Conservation (phyloP, 371 early-diverging fungal genomes). For the Nematocida minor region DNA sequence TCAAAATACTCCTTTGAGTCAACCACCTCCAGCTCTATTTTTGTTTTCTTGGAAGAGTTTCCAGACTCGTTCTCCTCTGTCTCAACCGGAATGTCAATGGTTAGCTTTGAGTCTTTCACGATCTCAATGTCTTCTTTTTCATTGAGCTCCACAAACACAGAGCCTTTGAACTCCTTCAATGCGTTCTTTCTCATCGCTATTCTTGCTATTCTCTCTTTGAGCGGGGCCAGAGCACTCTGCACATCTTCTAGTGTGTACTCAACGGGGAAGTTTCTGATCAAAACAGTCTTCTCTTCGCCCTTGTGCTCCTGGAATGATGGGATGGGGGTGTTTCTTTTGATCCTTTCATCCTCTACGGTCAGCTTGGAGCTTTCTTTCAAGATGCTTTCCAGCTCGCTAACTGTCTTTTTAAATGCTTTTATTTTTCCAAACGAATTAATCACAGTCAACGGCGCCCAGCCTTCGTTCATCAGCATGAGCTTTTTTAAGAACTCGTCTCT, state of each 20-base stretch:
- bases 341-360: slow-evolving; percentile 34
- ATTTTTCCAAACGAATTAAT: slow-evolving; percentile 61
- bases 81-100: slow-evolving; percentile 14
- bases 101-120: background rate
- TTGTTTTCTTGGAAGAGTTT: slow-evolving; percentile 7
- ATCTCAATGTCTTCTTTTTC: slow-evolving; percentile 53
- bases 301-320: slow-evolving; percentile 53
- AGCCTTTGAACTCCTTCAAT: slow-evolving; percentile 58
- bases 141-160: slow-evolving; percentile 59
- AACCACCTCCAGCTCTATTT: background rate
- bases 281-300: slow-evolving; percentile 37
- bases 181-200: slow-evolving; percentile 59
- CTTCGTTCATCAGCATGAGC: slow-evolving; percentile 49
- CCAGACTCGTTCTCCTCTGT: slow-evolving; percentile 7
- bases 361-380: slow-evolving; percentile 49
- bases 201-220: background rate
- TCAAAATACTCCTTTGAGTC: background rate
- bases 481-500: slow-evolving; percentile 61
- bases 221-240: slow-evolving; percentile 43
- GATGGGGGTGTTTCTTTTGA: slow-evolving; percentile 55
- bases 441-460: slow-evolving; percentile 50
- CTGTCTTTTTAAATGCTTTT: slow-evolving; percentile 39
- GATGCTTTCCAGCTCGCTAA: slow-evolving; percentile 51
- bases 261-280: slow-evolving; percentile 52
- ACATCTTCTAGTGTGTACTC: slow-evolving; percentile 57